Evolutionary conservation across 2,329 filamentous ascomycete species (phyloP), one percentile per base, ranked within the genome.

Genomic region (Trichoderma atrobrunneum): DNA sequence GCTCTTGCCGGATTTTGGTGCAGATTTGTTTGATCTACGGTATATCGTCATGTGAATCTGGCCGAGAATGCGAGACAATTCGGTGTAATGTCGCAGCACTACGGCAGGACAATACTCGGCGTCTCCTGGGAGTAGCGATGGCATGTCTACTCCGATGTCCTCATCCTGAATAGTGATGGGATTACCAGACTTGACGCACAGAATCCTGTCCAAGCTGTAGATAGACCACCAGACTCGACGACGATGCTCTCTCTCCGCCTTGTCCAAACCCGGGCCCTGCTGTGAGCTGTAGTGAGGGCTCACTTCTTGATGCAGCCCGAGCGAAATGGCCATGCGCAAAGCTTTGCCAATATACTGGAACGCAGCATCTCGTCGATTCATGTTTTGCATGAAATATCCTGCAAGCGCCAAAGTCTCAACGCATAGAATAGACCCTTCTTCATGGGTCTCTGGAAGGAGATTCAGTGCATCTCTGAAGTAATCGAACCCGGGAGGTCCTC

Each of bases 361-460:
- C 0, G 87, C 86, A 3, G 86, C 85, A 76, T 89, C 87, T 24
- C 85, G 81, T 0, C 86, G 82, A 74, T 88, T 88, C 73, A 88
- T 81, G 72, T 87, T 88, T 73, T 88, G 87, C 82, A 89, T 84
- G 56, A 87, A 89, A 74, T 88, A 88, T 16, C 86, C 86, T 1
- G 87, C 83, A 61, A 88, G 82, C 10, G 85, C 85, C 8, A 89
- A 78, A 1, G 87, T 86, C 75, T 88, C 87, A 3, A 88, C 86
- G 56, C 87, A 87, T 21, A 86, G 78, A 2, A 88, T 82, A 0
- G 86, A 88, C 0, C 85, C 86, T 65, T 87, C 84, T 74, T 88
- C 87, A 70, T 89, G 85, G 3, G 87, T 82, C 61, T 88, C 86
- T 0, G 87, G 87, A 24, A 89, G 79, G 5, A 88, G 82, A 30